Evolutionary conservation across 108 stramenopile species (phyloP).

Genomic region (Nannochloropsis granulata): DNA sequence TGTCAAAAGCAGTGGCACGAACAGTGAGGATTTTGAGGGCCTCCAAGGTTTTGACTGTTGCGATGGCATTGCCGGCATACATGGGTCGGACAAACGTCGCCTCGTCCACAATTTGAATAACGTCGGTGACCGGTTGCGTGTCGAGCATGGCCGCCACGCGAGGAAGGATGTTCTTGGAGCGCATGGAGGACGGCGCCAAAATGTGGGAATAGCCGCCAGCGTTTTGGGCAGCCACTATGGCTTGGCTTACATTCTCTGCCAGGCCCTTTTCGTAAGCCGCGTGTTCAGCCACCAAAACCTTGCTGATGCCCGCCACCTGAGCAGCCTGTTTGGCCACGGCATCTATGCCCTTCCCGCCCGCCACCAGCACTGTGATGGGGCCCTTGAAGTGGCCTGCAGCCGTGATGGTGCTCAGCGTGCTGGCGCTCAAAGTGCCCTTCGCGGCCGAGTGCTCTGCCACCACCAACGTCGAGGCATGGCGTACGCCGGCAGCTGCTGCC

Average conservation of each 20-base stretch:
- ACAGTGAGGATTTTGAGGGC: conserved; percentile 66
- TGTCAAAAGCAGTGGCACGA: conserved; percentile 90
- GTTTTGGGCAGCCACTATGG: conserved; percentile 5
- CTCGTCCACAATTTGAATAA: conserved; percentile 63
- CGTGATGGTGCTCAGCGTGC: conserved; percentile 15
- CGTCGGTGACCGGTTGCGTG: conserved; percentile 74
- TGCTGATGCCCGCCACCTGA: conserved; percentile 12
- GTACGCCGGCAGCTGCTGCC: neutral
- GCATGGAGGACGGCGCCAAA: conserved; percentile 62
- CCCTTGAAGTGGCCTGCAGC: conserved; percentile 7
- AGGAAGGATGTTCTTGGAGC: conserved; percentile 78
- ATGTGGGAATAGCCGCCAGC: conserved; percentile 45
- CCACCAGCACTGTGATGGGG: neutral
- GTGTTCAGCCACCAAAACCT: conserved; percentile 20
- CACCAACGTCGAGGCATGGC: conserved; percentile 14
- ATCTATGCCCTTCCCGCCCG: neutral
- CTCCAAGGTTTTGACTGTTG: conserved; percentile 64
- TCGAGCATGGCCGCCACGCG: conserved; percentile 82
- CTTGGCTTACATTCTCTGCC: conserved; percentile 11
- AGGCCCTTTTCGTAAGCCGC: conserved; percentile 9
- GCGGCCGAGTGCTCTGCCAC: conserved; percentile 15
- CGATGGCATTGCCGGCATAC: conserved; percentile 98
- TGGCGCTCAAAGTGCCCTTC: conserved; percentile 1
- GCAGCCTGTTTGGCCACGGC: conserved; percentile 7
- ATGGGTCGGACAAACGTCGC: conserved; percentile 85